Evolutionary conservation across 805 yeast species (phyloP).

Genomic region (Scheffersomyces stipitis): DNA sequence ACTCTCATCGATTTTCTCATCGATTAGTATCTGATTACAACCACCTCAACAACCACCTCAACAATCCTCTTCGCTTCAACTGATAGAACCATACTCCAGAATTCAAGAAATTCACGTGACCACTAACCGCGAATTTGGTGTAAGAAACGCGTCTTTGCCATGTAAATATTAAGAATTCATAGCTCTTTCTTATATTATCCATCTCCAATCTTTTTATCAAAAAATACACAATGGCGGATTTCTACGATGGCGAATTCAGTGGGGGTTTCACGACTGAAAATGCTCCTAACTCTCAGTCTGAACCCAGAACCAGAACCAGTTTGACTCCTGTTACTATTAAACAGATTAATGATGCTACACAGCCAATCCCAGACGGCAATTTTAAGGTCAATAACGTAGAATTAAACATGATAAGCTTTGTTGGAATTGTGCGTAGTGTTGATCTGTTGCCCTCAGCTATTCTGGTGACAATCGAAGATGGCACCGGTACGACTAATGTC

Average conservation of each 20-base stretch:
- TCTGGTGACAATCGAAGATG: constrained; percentile 68
- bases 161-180: no score
- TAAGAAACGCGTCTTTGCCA: no score
- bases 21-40: no score
- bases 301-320: constrained; percentile 22
- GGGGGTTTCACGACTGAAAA: constrained; percentile 20
- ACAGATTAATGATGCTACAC: constrained; percentile 63
- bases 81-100: no score
- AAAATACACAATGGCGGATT: constrained; percentile 13
- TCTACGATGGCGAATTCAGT: constrained; percentile 24
- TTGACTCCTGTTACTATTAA: constrained; percentile 70
- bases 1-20: no score
- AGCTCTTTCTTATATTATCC: no score
- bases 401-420: constrained; percentile 59
- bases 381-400: constrained; percentile 60
- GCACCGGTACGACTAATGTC: constrained; percentile 60
- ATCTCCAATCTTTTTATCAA: no score
- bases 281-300: constrained; percentile 19
- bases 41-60: no score
- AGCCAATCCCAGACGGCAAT: constrained; percentile 66
- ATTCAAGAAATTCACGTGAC: no score
- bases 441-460: constrained; percentile 57
- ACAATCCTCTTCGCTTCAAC: no score
- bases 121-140: no score
- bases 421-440: constrained; percentile 70